Evolutionary conservation across 352 stramenopile species (phyloP), one percentile per base, ranked within the genome.

Genomic region (Globisporangium acanthophoron): DNA sequence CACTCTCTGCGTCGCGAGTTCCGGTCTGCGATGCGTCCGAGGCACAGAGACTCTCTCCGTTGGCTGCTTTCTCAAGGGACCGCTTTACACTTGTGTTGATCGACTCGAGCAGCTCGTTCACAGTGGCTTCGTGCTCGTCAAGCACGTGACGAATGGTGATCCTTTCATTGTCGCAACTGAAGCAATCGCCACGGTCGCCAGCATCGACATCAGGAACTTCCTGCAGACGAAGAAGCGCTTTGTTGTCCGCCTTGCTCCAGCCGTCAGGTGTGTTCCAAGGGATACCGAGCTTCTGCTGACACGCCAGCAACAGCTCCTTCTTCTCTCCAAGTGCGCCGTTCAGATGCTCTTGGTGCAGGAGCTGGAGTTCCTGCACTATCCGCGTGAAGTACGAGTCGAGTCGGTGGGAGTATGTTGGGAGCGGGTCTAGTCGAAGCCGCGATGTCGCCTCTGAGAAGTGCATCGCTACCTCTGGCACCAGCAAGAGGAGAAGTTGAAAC

Each of bases 321-420:
- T 82, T 82, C 35, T 69, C 44, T 44, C 74, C 68, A 5, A 82
- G 61, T 13, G 62, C 52, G 15, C 60, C 33, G 3, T 53, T 76
- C 11, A 76, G 41, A 20, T 82, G 73, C 0, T 27, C 45, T 11
- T 76, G 67, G 31, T 80, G 73, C 33, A 65, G 31, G 3, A 80
- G 39, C 43, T 74, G 73, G 21, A 80, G 64, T 48, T 82, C 68
- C 11, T 82, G 73, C 5, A 61, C 62, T 31, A 76, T 65, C 20
- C 67, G 66, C 1, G 66, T 65, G 52, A 79, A 80, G 16, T 18
- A 62, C 15, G 64, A 13, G n/a, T 73, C 56, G 9, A 62, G 41
- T 9, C 52, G 61, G 13, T 66, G 68, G 9, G 62, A 64, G 27
- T 61, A 52, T 8, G 41, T 2, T 7, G 68, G 49, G 7, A 73